Base-by-base conservation (phyloP, 257 asterid species). In the Coffea canephora region DNA sequence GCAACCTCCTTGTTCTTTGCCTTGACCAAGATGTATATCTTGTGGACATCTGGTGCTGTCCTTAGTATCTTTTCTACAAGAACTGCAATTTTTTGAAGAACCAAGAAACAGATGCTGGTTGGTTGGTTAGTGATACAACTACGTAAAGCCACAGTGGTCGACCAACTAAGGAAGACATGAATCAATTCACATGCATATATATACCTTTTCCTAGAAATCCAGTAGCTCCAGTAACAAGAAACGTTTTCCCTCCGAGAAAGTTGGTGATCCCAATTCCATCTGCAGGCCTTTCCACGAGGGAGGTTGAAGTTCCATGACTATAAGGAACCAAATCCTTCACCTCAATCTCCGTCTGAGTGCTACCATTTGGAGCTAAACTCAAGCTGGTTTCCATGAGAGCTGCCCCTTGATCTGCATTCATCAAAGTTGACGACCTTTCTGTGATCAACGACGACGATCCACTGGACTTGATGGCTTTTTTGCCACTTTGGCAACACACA, bases 11-110 rank as follows among this genome's bases (percentile, higher is more conserved):
- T 88, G 90, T 82, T 89, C 84, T 89, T 87, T 64, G 98, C 93
- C 93, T 93, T 94, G 90, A 93, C 88, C 89, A 94, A 71, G 81
- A 94, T 88, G 80, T 81, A 94, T 76, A 94, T 91, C 88, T 84
- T 93, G 46, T 78, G 79, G 76, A 93, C 94, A 87, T 94, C 98
- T 72, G 98, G 98, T 67, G 91, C 86, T 70, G 95, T 90, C 85
- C 98, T 74, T 69, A 94, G 85, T 82, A 93, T 90, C 85, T 94
- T 94, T 87, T 94, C 98, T 13, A 94, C 85, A 69, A 94, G 95
- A 86, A 94, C 98, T 94, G 95, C 69, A 18, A 31, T 31, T 39
- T 45, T 70, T 85, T 15, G 34, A 14, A 69, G 45, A 31, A 21
- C 34, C 66, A 70, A 8, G 34, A 50, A 71, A 72, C 31, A 14